phyloP scores from a whole-genome alignment of 257 asterid species.

The Penstemon newberryi region DNA sequence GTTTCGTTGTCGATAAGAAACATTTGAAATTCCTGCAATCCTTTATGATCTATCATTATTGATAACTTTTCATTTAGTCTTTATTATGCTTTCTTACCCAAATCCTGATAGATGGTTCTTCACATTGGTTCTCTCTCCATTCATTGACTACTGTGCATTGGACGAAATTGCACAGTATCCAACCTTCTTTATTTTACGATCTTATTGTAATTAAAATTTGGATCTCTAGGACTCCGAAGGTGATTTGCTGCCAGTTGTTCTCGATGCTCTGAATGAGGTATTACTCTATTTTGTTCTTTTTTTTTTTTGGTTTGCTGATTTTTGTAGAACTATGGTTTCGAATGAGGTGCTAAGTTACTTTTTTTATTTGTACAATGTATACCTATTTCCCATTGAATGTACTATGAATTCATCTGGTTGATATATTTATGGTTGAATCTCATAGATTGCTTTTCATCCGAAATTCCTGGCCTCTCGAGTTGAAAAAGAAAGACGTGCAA shows the following conservation, averaged over 20 bases:
- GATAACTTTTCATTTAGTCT: background rate
- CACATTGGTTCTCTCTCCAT: constrained; percentile 4
- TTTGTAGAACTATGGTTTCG: constrained; percentile 18
- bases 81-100: background rate
- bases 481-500: constrained; percentile 96
- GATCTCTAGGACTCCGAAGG: constrained; percentile 80
- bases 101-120: constrained; percentile 4
- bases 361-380: constrained; percentile 3
- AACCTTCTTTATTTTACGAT: constrained; percentile 27
- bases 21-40: background rate
- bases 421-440: constrained; percentile 25
- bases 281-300: constrained; percentile 1
- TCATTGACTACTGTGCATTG: constrained; percentile 9
- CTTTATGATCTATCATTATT: background rate
- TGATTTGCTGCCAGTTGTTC: constrained; percentile 88
- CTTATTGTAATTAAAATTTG: constrained; percentile 28
- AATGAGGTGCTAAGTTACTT: constrained; percentile 3
- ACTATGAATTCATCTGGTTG: constrained; percentile 15
- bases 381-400: constrained; percentile 15
- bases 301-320: background rate
- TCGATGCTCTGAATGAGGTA: constrained; percentile 98
- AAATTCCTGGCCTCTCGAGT: constrained; percentile 91
- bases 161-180: background rate
- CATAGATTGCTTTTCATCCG: constrained; percentile 92
- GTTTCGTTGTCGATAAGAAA: background rate